Base-by-base conservation (phyloP, 495 filamentous ascomycete species). In the Penicillium cataractarum region DNA sequence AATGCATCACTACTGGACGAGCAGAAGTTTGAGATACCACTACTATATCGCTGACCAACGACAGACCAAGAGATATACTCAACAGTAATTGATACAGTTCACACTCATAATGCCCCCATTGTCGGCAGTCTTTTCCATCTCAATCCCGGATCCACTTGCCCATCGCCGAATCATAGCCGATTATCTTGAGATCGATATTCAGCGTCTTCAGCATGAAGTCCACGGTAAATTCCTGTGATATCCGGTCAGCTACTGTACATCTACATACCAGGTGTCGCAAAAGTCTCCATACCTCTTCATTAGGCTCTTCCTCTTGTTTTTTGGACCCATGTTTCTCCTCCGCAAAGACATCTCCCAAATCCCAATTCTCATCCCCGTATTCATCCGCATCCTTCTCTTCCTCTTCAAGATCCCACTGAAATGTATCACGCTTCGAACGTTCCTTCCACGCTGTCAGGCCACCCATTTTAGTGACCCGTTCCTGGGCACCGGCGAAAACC, bases 161-260 rank as follows among this genome's bases (percentile, higher is more conserved):
- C 44, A 68, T 63, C 4, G 63, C 66, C 37, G 74, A 73, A 70
- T 91, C 86, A 66, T 83, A 90, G 2, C 89, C 89, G 64, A 92
- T 89, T 3, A 83, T 58, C 31, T 79, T 75, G 22, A 84, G 74
- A 49, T 90, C 87, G 64, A 92, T 84, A 66, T 89, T 86, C 22
- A 91, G 74, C 46, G 78, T 87, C 63, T 82, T 82, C 4, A 92
- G 78, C 89, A 92, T 91, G 80, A 84, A 84, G 40, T 82, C 85
- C 86, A 92, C 89, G 5, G 87, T 90, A 66, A 91, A 90, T 10
- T 80, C 81, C 84, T 85, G 46, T 8, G 22, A 42, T 27, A 55
- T 2, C 53, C 35, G 52, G 57, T 57, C 58, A 57, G 31, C 12
- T 27, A 32, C 17, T 19, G 26, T 12, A 42, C 13, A 26, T 32